These are phyloP conservation scores for Cyclotella baltica DNA, from an alignment of 108 stramenopile species.

Conservation along the genomic window DNA sequence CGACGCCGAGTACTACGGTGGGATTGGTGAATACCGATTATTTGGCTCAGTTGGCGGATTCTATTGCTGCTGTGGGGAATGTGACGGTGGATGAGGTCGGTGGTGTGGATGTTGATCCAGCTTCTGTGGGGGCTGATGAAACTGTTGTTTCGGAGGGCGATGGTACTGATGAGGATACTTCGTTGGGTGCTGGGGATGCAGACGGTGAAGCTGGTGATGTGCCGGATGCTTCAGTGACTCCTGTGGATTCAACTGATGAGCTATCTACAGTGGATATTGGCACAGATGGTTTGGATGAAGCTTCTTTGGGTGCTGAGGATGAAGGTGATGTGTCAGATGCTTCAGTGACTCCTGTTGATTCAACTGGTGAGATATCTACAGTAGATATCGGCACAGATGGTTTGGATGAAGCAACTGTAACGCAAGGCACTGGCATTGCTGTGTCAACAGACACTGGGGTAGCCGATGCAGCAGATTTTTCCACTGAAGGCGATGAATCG, in stretches of 20 bases:
- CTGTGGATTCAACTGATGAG: no score
- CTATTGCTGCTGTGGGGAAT: neutral
- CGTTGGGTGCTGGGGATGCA: neutral
- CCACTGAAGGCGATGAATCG: no score
- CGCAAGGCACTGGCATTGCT: neutral
- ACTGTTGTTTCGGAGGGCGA: no score
- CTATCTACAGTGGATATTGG: no score
- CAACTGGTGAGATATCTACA: no score
- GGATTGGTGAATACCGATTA: conserved; percentile 10
- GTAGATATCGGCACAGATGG: no score
- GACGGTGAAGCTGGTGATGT: no score
- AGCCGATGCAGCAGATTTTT: no score
- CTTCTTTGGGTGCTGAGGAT: neutral
- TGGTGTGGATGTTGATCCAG: neutral
- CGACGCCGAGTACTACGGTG: neutral
- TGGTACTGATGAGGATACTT: neutral
- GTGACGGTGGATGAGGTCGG: neutral
- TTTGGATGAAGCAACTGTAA: neutral
- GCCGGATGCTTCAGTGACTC: no score
- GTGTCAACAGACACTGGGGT: no score
- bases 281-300: neutral
- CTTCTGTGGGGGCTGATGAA: neutral
- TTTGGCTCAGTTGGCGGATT: conserved; percentile 5
- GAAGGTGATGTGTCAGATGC: no score
- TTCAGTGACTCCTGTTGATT: no score